These are phyloP conservation scores for Crithidia fasciculata DNA, from an alignment of 208 protist genomes.

Conservation along the genomic window DNA sequence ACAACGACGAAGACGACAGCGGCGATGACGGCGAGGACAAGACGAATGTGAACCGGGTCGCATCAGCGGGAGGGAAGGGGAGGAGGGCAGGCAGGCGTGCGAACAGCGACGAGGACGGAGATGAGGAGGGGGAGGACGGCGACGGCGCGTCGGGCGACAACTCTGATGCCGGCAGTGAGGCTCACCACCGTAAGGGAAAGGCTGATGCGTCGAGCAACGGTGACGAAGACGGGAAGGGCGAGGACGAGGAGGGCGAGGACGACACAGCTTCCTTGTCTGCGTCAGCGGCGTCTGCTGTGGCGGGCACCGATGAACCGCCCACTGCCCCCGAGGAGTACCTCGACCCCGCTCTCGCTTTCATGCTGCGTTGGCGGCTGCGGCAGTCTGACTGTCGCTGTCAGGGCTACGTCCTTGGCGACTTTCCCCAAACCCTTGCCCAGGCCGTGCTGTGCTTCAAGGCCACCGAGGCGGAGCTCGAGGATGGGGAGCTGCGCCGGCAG, in stretches of 20 bases:
- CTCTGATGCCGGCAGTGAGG: background rate
- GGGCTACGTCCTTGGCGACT: constrained; percentile 91
- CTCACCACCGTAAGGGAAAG: background rate
- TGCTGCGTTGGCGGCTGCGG: constrained; percentile 86
- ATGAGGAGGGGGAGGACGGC: constrained; percentile 61
- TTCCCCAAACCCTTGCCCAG: constrained; percentile 85
- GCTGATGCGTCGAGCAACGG: background rate
- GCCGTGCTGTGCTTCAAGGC: constrained; percentile 82
- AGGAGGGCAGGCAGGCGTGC: constrained; percentile 20
- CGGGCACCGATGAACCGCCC: background rate
- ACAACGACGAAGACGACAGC: constrained; percentile 42
- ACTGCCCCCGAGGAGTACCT: constrained; percentile 35
- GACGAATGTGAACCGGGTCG: background rate
- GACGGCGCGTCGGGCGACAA: constrained; percentile 18
- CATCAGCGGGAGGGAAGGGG: too few species aligned
- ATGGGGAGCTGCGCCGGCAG: constrained; percentile 30
- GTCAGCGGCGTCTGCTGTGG: background rate
- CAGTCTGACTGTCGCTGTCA: constrained; percentile 84
- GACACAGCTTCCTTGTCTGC: background rate
- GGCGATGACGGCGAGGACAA: background rate
- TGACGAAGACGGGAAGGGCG: background rate
- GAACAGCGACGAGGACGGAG: constrained; percentile 5
- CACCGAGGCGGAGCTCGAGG: constrained; percentile 36
- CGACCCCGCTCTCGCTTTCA: constrained; percentile 80
- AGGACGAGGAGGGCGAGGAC: constrained; percentile 9